Conservation (phyloP, 305 asterid species). For the Rubia balearica region DNA sequence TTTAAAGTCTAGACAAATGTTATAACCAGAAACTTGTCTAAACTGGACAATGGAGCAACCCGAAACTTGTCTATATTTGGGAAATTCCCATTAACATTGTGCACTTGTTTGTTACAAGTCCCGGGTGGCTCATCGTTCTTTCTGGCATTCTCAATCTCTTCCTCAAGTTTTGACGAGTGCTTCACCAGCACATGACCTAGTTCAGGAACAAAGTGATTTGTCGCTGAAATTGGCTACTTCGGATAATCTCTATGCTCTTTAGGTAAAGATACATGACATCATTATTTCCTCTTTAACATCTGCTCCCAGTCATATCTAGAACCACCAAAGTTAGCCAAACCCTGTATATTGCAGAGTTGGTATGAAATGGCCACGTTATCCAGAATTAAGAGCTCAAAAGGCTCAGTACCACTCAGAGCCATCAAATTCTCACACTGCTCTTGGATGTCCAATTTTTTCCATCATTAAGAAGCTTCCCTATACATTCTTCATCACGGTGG, state of each 20-base stretch:
- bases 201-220: conserved; percentile 28
- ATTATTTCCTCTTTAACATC: too few species aligned
- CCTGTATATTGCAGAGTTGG: too few species aligned
- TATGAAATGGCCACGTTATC: too few species aligned
- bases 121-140: conserved; percentile 16
- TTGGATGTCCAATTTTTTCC: too few species aligned
- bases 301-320: too few species aligned
- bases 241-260: conserved; percentile 11
- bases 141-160: conserved; percentile 44
- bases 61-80: conserved; percentile 15
- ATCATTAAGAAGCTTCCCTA: too few species aligned
- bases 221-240: conserved; percentile 21
- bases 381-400: too few species aligned
- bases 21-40: conserved; percentile 68
- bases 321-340: too few species aligned
- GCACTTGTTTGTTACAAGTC: conserved; percentile 23
- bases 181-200: conserved; percentile 43
- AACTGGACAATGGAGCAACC: conserved; percentile 45
- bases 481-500: too few species aligned
- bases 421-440: too few species aligned
- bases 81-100: background rate
- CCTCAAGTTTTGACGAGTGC: conserved; percentile 57
- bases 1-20: conserved; percentile 65
- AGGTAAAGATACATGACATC: too few species aligned
- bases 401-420: too few species aligned